These are phyloP conservation scores for Nannochloropsis salina DNA, from an alignment of 108 stramenopile genomes.

Conservation along the genomic window DNA sequence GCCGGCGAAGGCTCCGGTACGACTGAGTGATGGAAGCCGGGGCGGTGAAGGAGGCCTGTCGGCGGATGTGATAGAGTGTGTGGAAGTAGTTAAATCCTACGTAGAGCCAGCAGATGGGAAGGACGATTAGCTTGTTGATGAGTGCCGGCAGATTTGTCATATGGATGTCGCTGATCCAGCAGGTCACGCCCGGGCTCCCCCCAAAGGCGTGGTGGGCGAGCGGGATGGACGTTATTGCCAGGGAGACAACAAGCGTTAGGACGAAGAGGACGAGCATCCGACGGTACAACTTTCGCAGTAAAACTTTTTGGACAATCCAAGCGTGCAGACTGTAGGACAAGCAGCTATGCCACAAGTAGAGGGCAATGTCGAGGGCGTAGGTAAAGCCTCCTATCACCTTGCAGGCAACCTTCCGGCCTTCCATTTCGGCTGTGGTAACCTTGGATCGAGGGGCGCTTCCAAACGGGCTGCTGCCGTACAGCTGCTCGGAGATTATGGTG, in stretches of 20 bases:
- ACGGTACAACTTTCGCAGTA: neutral
- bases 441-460: neutral
- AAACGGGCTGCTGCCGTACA: neutral
- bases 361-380: neutral
- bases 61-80: neutral
- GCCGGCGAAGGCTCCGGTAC: neutral
- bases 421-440: neutral
- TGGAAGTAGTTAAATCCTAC: neutral
- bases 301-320: neutral
- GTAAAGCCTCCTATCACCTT: neutral
- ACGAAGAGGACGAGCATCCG: neutral
- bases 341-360: neutral
- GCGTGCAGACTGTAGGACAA: neutral
- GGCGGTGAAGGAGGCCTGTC: neutral
- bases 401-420: neutral
- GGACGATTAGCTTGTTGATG: neutral
- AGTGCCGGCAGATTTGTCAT: neutral
- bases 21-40: neutral
- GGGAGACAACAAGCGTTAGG: neutral
- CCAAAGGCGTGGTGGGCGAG: neutral
- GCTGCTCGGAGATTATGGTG: neutral
- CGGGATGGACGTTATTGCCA: neutral
- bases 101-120: neutral
- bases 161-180: neutral
- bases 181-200: neutral